phyloP scores from a whole-genome alignment of 164 flowering plant species.

The Aristolochia fimbriata region DNA sequence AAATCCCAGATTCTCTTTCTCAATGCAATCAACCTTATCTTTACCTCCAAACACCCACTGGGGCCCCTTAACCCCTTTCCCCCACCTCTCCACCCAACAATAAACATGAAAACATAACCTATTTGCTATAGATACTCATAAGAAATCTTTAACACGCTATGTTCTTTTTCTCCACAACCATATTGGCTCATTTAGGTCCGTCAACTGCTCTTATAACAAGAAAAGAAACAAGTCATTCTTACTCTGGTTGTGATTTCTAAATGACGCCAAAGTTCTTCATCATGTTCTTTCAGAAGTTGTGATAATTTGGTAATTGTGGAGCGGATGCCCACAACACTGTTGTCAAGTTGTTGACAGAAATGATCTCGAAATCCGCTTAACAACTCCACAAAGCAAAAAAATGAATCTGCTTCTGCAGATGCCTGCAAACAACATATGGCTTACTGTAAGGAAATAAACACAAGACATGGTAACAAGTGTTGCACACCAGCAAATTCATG shows the following conservation, averaged over 20 bases:
- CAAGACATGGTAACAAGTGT: not conserved
- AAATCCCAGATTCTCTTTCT: too few relatives aligned
- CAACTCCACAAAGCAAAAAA: conserved; percentile 94
- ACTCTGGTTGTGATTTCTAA: conserved; percentile 95
- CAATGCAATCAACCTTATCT: too few relatives aligned
- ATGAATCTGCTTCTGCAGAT: conserved; percentile 87
- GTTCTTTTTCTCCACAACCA: not conserved
- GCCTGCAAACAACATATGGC: conserved; percentile 41
- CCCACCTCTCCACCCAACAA: too few relatives aligned
- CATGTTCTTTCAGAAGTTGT: conserved; percentile 79
- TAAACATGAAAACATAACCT: too few relatives aligned
- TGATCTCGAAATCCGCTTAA: conserved; percentile 87
- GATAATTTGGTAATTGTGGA: conserved; percentile 81
- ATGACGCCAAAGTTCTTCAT: conserved; percentile 99
- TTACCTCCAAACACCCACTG: too few relatives aligned
- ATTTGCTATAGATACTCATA: too few relatives aligned
- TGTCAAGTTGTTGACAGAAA: conserved; percentile 96
- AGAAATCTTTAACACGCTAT: not conserved
- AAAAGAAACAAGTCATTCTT: conserved; percentile 15
- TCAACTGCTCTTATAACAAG: not conserved
- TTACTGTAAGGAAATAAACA: conserved; percentile 1
- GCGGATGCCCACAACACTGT: conserved; percentile 93
- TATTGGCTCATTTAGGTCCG: too few relatives aligned
- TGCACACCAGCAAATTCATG: not conserved
- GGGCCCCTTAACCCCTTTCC: too few relatives aligned